These are phyloP conservation scores for Ophiostoma ulmi DNA, from an alignment of 2,329 filamentous ascomycete genomes.

Conservation along the genomic window DNA sequence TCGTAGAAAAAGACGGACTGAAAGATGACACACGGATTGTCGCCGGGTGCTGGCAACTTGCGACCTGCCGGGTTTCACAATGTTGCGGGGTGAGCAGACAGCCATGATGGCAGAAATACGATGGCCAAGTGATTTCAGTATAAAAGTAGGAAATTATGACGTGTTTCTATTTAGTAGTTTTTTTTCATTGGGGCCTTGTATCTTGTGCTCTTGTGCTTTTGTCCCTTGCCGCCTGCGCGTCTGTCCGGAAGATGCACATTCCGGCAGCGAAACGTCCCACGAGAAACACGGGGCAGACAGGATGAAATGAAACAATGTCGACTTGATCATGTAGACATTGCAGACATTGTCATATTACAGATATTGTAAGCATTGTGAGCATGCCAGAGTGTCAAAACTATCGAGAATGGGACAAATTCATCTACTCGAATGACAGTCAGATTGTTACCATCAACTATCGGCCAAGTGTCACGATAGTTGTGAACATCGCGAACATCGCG, in stretches of 20 bases:
- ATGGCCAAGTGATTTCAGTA: too few species aligned
- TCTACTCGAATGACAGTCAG: neutral
- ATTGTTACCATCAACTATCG: too few species aligned
- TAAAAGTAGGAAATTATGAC: neutral
- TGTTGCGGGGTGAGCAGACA: neutral
- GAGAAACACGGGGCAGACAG: conserved; percentile 11
- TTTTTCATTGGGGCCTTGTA: neutral
- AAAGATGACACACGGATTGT: conserved; percentile 21
- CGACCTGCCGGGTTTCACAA: conserved; percentile 22
- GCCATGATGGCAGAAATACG: neutral
- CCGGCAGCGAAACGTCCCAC: conserved; percentile 9
- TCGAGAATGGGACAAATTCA: neutral
- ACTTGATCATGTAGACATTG: neutral
- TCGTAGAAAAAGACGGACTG: neutral
- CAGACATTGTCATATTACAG: too few species aligned
- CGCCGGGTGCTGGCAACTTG: conserved; percentile 22
- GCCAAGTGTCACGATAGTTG: too few species aligned
- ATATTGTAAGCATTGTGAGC: neutral
- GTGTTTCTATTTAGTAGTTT: neutral
- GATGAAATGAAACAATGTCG: conserved; percentile 7
- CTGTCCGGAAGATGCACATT: neutral
- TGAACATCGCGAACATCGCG: too few species aligned
- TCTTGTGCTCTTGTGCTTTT: neutral
- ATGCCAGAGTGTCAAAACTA: neutral
- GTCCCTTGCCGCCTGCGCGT: neutral